phyloP scores from a whole-genome alignment of 257 asterid genomes.

The Capsicum chinense region DNA sequence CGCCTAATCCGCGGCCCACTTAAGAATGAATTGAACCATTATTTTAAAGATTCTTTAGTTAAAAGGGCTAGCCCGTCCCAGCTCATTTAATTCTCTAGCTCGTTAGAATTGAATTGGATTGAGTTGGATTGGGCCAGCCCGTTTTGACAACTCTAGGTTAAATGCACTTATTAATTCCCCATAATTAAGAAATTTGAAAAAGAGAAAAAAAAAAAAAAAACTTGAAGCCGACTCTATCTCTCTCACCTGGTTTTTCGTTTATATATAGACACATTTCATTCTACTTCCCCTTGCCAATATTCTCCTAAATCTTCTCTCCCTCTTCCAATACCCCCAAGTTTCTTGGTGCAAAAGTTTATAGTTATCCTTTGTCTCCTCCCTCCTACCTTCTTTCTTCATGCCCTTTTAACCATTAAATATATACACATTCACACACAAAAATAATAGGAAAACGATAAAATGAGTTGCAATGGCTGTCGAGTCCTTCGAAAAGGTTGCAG shows the following conservation, averaged over 20 bases:
- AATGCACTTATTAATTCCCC: no score
- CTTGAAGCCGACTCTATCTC: slow-evolving; percentile 39
- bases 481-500: slow-evolving; percentile 81
- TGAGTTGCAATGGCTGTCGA: slow-evolving; percentile 84
- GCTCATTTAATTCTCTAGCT: no score
- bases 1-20: no score
- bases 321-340: background rate
- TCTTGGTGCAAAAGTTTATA: slow-evolving; percentile 36
- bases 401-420: background rate
- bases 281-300: slow-evolving; percentile 29
- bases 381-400: slow-evolving; percentile 31
- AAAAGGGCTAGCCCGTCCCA: no score
- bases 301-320: slow-evolving; percentile 8
- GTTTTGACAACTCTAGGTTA: no score
- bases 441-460: slow-evolving; percentile 2
- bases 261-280: slow-evolving; percentile 40
- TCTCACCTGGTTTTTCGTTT: slow-evolving; percentile 33
- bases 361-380: background rate
- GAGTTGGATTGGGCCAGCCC: no score
- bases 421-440: background rate
- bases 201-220: background rate
- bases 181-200: background rate
- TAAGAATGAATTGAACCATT: no score
- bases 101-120: no score
- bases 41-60: no score